phyloP scores from a whole-genome alignment of 106 monocot genomes.

The Dioscorea dumetorum region DNA sequence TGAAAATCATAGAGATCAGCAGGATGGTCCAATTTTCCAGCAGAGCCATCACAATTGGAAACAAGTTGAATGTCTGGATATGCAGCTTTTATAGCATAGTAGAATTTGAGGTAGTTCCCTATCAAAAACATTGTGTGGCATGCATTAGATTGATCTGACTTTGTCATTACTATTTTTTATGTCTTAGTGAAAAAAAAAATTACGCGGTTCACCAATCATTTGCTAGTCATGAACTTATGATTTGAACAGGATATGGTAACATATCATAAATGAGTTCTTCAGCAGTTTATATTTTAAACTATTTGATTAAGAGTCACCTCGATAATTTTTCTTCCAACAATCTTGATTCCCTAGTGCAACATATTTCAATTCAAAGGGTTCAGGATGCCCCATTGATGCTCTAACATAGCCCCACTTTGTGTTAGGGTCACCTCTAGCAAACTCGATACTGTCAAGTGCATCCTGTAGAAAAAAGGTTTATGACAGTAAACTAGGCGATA shows the following conservation, averaged over 20 bases:
- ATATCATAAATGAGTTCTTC: too few species aligned
- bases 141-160: too few species aligned
- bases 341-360: constrained; percentile 89
- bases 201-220: too few species aligned
- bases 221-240: too few species aligned
- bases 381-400: constrained; percentile 79
- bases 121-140: not conserved
- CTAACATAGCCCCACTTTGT: constrained; percentile 84
- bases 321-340: constrained; percentile 67
- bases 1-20: constrained; percentile 76
- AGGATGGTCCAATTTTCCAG: constrained; percentile 62
- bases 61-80: constrained; percentile 83
- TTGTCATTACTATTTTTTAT: too few species aligned
- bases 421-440: constrained; percentile 64
- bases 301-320: constrained; percentile 22
- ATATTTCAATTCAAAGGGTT: constrained; percentile 77
- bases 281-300: too few species aligned
- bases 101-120: constrained; percentile 90
- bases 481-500: too few species aligned
- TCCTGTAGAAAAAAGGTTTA: constrained; percentile 35
- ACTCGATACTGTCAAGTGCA: constrained; percentile 73
- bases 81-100: constrained; percentile 60
- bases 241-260: too few species aligned
- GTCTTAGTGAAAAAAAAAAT: too few species aligned
- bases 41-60: constrained; percentile 89